Percentiles rank a stretch among this genome's conserved stretches.
These are phyloP conservation scores for Citrus sinensis DNA, from an alignment of 345 rosid genomes.

Conservation along the genomic window DVS_A1.0 CM039163.1:5361501-5362000, in stretches of 20 bases:
- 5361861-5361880: background rate
- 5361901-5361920: background rate
- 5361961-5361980: background rate
- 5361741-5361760: background rate
- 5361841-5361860: background rate
- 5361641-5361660: background rate
- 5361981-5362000: background rate
- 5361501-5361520: slow-evolving; percentile 89
- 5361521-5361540: slow-evolving; percentile 92
- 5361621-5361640: background rate
- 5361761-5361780: background rate
- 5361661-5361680: background rate
- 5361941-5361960: background rate
- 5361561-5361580: slow-evolving; percentile 51
- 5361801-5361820: background rate
- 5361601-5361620: background rate
- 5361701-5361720: background rate
- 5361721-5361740: background rate
- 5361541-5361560: slow-evolving; percentile 91
- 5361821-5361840: background rate
- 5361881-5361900: background rate
- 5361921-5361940: background rate
- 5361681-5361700: background rate
- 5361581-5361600: background rate
- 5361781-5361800: background rate